Evolutionary conservation across 1,284 basidiomycete species (phyloP).

Genomic region (Xerocomus alliaceus): DNA sequence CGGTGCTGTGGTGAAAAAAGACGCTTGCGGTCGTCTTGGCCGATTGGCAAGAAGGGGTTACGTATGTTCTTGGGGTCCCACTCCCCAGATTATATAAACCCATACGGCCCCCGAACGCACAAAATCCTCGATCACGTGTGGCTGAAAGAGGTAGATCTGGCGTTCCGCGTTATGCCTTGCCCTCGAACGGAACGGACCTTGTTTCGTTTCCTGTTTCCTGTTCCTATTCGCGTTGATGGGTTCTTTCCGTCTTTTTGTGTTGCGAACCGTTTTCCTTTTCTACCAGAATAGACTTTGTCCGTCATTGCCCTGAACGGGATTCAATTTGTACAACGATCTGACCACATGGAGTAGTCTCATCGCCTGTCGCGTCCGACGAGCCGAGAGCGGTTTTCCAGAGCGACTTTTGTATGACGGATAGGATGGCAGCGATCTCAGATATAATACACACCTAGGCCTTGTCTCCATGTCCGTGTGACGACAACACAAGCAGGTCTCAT

Average conservation of each 20-base stretch:
- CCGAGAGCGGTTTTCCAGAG: no score
- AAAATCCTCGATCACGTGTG: not conserved
- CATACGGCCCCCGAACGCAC: not conserved
- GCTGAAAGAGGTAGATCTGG: no score
- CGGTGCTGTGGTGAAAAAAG: slow-evolving; percentile 26
- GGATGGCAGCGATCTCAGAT: no score
- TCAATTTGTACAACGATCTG: not conserved
- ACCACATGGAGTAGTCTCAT: no score
- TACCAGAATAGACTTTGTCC: not conserved
- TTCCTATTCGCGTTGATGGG: not conserved
- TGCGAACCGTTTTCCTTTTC: not conserved
- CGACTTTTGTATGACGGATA: no score
- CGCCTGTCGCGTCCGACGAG: no score
- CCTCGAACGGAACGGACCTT: not conserved
- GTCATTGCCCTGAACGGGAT: not conserved
- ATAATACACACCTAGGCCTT: not conserved
- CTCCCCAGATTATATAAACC: not conserved
- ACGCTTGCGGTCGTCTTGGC: not conserved
- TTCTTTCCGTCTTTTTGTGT: not conserved
- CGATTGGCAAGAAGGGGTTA: not conserved
- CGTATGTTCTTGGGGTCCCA: not conserved
- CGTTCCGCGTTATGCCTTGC: no score
- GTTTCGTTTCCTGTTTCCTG: not conserved
- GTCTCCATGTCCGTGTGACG: no score
- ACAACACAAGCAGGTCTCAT: no score